Evolutionary conservation across 306 rosid genomes (phyloP), one percentile per base, ranked within the genome.

Genomic region (Cercis canadensis): DNA sequence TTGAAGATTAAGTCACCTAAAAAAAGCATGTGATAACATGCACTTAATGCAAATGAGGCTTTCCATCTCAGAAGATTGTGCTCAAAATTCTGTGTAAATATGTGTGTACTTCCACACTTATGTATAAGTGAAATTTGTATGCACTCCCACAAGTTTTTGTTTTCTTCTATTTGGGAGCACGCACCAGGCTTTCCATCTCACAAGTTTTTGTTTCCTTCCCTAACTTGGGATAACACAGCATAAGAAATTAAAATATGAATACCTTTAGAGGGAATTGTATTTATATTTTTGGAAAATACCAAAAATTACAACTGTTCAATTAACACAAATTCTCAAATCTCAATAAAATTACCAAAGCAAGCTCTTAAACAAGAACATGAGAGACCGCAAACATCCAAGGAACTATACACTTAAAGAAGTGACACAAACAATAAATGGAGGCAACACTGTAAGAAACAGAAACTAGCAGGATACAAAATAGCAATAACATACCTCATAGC

Each of bases 401-500:
- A n/a, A n/a, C n/a, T n/a, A n/a, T n/a, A n/a, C n/a, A n/a, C n/a
- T n/a, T n/a, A n/a, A n/a, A n/a, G n/a, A n/a, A n/a, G n/a, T n/a
- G n/a, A n/a, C n/a, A n/a, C n/a, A n/a, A n/a, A n/a, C n/a, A n/a
- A n/a, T n/a, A n/a, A n/a, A n/a, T n/a, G n/a, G n/a, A 46, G 45
- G 40, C 8, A 10, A 63, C 4, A 41, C 70, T 31, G 56, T 15
- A 40, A 54, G 65, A 15, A 67, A 68, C 61, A 67, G 54, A 51
- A 19, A 46, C 14, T 57, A 29, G 72, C 17, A 52, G 36, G 44
- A 50, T 32, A 64, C 18, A 65, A 69, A 45, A 62, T 46, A 62
- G 49, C 31, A 66, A 14, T n/a, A 36, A 55, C 83, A 81, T 86
- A 90, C 98, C 98, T 92, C 98, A 73, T 90, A 89, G 68, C 98